Base-by-base conservation (phyloP, 2,329 filamentous ascomycete genomes). In the Calonectria montana region DNA sequence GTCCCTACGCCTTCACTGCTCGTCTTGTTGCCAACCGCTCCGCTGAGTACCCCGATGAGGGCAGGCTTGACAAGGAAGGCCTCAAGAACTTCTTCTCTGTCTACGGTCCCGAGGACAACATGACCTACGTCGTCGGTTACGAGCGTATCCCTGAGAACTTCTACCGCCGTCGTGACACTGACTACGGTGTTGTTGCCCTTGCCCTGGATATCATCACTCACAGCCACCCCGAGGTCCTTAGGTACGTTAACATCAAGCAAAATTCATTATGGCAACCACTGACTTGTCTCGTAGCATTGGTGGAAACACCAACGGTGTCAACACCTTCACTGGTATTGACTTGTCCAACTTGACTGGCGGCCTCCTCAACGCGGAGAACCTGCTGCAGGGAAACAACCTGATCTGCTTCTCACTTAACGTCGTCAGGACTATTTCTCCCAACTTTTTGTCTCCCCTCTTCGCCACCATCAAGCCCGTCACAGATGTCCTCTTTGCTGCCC, bases 141-240 rank as follows among this genome's bases (percentile, higher is more conserved):
- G 87, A 90, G 74, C 82, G 84, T 4, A 88, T 90, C 48, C 88
- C 88, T 0, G 82, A 85, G 27, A 89, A 89, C 79, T 90, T 87
- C 86, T 90, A 87, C 78, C 76, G 78, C 29, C 75, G 74, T 16
- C 73, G 72, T 4, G 83, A 84, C 47, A 77, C 83, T 0, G 87
- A 88, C 61, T 90, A 88, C 69, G 84, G 84, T n/a, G 80, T 88
- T 9, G 75, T 87, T 7, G 80, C 84, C 29, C 78, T 83, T 55
- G 80, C 81, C 43, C 69, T 84, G 7, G 87, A 88, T 73, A 74
- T 86, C 5, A 65, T 85, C 7, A 77, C 83, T 2, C 8, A 79
- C 18, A 80, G 85, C 73, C 82, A 88, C 62, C 86, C 86, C 0
- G 79, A 84, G 23, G 82, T 88, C 18, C 81, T 80, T 0, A 74